phyloP scores from a whole-genome alignment of 2,329 filamentous ascomycete genomes.

The Calycina marina region DNA sequence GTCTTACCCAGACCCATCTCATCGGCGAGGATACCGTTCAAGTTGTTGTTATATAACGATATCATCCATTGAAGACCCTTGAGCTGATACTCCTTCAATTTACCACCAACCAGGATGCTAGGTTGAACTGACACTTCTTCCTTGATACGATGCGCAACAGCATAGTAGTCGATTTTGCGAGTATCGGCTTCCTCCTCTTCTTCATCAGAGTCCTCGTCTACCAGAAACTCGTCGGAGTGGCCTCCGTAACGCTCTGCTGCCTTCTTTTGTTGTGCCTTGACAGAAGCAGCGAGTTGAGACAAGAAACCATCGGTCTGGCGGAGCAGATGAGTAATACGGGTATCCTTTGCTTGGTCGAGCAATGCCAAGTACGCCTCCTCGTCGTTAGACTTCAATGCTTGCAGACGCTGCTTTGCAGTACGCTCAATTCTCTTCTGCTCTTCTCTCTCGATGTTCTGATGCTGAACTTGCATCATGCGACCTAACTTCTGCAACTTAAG shows the following conservation, averaged over 20 bases:
- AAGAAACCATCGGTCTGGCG: constrained; percentile 97
- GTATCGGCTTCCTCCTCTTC: constrained; percentile 42
- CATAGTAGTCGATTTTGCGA: constrained; percentile 94
- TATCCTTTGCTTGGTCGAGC: constrained; percentile 96
- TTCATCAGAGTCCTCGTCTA: constrained; percentile 49
- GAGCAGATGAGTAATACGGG: constrained; percentile 92
- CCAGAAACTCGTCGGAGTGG: constrained; percentile 31
- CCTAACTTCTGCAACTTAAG: constrained; percentile 74
- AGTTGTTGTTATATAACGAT: constrained; percentile 98
- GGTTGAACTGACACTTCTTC: constrained; percentile 82
- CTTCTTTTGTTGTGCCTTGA: constrained; percentile 83
- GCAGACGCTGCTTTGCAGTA: constrained; percentile 97
- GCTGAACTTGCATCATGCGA: constrained; percentile 75
- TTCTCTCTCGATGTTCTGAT: constrained; percentile 96
- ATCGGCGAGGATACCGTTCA: constrained; percentile 95
- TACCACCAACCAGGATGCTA: constrained; percentile 76
- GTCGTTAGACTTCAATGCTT: constrained; percentile 96
- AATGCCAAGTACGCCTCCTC: constrained; percentile 98
- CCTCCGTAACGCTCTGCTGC: constrained; percentile 67
- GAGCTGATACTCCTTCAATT: constrained; percentile 91
- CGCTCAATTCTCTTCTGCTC: constrained; percentile 97
- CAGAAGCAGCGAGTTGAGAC: constrained; percentile 84
- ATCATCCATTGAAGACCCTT: constrained; percentile 99
- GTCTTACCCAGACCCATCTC: constrained; percentile 99
- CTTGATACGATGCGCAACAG: constrained; percentile 89